Conservation (phyloP, 2,329 filamentous ascomycete genomes). For the Diaporthe sp. region DNA sequence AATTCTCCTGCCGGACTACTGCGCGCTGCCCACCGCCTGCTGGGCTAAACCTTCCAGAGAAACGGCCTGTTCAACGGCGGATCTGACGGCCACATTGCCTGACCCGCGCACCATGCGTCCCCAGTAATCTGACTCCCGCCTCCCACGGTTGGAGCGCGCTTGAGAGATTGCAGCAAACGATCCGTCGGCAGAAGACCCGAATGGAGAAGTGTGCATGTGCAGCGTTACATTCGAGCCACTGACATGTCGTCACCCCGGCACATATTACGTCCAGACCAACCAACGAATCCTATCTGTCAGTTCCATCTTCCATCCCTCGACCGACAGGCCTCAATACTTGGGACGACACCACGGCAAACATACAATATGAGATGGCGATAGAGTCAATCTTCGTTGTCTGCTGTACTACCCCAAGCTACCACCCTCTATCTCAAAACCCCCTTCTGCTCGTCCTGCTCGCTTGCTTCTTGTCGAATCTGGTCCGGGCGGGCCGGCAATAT, state of each 20-base stretch:
- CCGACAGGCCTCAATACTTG: neutral
- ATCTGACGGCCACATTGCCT: slow-evolving; percentile 11
- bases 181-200: slow-evolving; percentile 18
- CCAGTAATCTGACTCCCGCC: slow-evolving; percentile 1
- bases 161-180: slow-evolving; percentile 28
- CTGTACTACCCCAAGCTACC: neutral
- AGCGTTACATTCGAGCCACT: slow-evolving; percentile 15
- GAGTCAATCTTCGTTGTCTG: neutral
- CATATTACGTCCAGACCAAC: slow-evolving; percentile 25
- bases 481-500: slow-evolving; percentile 23
- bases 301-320: neutral
- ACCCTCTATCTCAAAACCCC: too few relatives aligned
- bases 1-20: neutral
- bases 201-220: slow-evolving; percentile 14
- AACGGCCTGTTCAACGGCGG: slow-evolving; percentile 8
- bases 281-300: slow-evolving; percentile 10
- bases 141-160: slow-evolving; percentile 4
- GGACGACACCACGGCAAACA: neutral
- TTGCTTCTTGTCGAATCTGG: neutral
- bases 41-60: neutral
- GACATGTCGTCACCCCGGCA: slow-evolving; percentile 30
- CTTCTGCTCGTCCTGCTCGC: neutral
- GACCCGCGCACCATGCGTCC: neutral
- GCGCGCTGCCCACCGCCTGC: neutral
- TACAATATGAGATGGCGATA: neutral